Conservation (phyloP, 805 yeast species). For the Yueomyces sinensis region DNA sequence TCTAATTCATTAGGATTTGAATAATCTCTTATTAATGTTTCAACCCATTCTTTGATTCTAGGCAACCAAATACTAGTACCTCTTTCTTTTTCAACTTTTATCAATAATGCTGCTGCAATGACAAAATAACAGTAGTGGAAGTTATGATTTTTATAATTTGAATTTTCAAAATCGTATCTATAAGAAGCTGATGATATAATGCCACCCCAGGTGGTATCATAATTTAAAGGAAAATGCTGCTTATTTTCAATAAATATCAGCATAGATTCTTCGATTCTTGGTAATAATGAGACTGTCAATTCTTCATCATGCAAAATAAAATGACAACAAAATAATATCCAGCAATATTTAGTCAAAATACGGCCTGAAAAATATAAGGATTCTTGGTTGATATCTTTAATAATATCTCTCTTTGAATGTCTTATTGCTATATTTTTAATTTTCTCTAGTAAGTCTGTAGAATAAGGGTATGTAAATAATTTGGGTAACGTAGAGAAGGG, state of each 20-base stretch:
- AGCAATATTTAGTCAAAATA: constrained; percentile 78
- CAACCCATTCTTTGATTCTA: constrained; percentile 41
- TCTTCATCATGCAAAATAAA: constrained; percentile 44
- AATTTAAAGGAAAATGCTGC: constrained; percentile 61
- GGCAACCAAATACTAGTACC: constrained; percentile 33
- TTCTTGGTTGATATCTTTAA: constrained; percentile 39
- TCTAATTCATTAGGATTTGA: constrained; percentile 47
- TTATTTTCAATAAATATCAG: constrained; percentile 53
- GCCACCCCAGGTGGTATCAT: constrained; percentile 74
- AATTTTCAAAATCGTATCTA: constrained; percentile 57
- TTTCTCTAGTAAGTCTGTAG: constrained; percentile 14
- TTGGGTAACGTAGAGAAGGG: constrained; percentile 26
- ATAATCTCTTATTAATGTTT: constrained; percentile 49
- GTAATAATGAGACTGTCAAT: constrained; percentile 39
- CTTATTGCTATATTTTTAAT: constrained; percentile 24
- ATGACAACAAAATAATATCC: constrained; percentile 61
- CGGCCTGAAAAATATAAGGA: constrained; percentile 92
- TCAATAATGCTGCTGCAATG: constrained; percentile 55
- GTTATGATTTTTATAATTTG: constrained; percentile 64
- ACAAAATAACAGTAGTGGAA: constrained; percentile 67
- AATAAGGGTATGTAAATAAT: constrained; percentile 17
- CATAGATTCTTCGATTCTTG: constrained; percentile 53
- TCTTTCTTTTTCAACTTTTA: constrained; percentile 35
- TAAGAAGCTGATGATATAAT: constrained; percentile 52
- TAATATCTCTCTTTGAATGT: constrained; percentile 13